A percentile compares a stretch with the other conserved stretches of the same genome.
Evolutionary conservation across 1,284 basidiomycete species (phyloP).

Genomic region (Calocybe gambosa): DNA sequence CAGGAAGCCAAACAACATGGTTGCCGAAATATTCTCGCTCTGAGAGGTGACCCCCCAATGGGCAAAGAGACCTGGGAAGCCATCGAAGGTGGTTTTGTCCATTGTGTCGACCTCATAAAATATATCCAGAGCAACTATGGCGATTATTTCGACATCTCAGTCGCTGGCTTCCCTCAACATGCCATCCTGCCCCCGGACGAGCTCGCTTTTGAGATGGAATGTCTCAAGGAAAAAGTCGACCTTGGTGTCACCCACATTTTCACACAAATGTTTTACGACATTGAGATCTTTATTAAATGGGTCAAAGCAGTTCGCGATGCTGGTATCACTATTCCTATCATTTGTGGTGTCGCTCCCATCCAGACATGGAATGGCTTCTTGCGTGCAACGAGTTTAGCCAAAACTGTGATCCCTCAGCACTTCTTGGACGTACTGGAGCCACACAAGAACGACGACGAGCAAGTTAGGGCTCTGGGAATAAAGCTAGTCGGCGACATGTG

Average conservation of each 20-base stretch:
- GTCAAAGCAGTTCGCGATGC: conserved; percentile 76
- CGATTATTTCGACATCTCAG: conserved; percentile 92
- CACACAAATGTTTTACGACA: conserved; percentile 96
- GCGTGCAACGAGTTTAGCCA: conserved; percentile 86
- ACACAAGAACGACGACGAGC: conserved; percentile 87
- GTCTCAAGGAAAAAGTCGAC: conserved; percentile 84
- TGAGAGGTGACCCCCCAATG: conserved; percentile 88
- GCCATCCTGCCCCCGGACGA: conserved; percentile 64
- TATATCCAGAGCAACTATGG: conserved; percentile 80
- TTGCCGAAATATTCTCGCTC: conserved; percentile 92
- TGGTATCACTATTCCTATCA: conserved; percentile 91
- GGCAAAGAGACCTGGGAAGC: conserved; percentile 91
- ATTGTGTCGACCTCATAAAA: conserved; percentile 86
- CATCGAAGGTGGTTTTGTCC: conserved; percentile 81
- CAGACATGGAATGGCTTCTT: conserved; percentile 98
- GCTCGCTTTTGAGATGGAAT: conserved; percentile 78
- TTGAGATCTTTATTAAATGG: conserved; percentile 81
- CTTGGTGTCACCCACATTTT: conserved; percentile 88
- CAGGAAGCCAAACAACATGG: conserved; percentile 90
- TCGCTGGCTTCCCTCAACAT: conserved; percentile 86
- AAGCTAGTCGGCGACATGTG: conserved; percentile 89
- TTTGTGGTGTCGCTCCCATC: conserved; percentile 95
- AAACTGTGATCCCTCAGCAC: conserved; percentile 75
- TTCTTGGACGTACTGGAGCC: conserved; percentile 84
- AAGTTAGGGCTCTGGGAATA: conserved; percentile 84